A percentile compares a stretch with the other conserved stretches of the same genome.
Evolutionary conservation across 1,284 basidiomycete genomes (phyloP).

Genomic region (Tilletiopsis washingtonensis): DNA sequence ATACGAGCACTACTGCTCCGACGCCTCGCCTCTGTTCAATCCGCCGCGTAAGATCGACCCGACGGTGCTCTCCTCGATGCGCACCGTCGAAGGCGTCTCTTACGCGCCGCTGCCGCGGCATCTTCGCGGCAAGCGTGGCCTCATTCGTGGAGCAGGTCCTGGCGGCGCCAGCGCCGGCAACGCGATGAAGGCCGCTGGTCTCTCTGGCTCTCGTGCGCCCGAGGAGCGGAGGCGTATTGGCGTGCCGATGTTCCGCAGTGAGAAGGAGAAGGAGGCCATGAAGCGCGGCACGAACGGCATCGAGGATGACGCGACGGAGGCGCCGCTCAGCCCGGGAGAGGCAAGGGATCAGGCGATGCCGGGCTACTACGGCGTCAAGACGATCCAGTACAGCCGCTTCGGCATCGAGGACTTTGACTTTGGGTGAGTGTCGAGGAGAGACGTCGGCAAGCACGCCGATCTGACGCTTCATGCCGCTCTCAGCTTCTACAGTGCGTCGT

Average conservation of each 20-base stretch:
- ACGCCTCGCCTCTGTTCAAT: slow-evolving; percentile 52
- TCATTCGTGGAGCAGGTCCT: slow-evolving; percentile 52
- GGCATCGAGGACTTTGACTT: slow-evolving; percentile 99
- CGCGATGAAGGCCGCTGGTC: slow-evolving; percentile 13
- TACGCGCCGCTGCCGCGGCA: slow-evolving; percentile 79
- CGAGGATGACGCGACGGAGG: slow-evolving; percentile 12
- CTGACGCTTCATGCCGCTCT: slow-evolving; percentile 3
- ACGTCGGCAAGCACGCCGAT: not conserved
- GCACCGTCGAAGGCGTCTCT: slow-evolving; percentile 75
- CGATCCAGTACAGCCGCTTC: slow-evolving; percentile 97
- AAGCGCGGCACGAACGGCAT: slow-evolving; percentile 6
- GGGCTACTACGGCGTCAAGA: slow-evolving; percentile 77
- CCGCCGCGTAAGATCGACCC: slow-evolving; percentile 69
- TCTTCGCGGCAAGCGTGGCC: slow-evolving; percentile 71
- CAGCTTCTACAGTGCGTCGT: not conserved
- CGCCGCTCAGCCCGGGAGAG: slow-evolving; percentile 15
- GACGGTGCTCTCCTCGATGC: slow-evolving; percentile 68
- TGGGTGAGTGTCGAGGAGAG: slow-evolving; percentile 54
- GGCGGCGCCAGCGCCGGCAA: slow-evolving; percentile 22
- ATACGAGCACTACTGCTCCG: slow-evolving; percentile 28
- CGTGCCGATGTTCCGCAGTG: slow-evolving; percentile 70
- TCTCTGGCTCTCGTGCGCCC: slow-evolving; percentile 14
- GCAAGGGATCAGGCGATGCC: no score
- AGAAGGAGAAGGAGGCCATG: slow-evolving; percentile 53
- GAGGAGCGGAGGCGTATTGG: slow-evolving; percentile 45